phyloP scores from a whole-genome alignment of 2,329 filamentous ascomycete species.

The Diaporthe velutina region DNA sequence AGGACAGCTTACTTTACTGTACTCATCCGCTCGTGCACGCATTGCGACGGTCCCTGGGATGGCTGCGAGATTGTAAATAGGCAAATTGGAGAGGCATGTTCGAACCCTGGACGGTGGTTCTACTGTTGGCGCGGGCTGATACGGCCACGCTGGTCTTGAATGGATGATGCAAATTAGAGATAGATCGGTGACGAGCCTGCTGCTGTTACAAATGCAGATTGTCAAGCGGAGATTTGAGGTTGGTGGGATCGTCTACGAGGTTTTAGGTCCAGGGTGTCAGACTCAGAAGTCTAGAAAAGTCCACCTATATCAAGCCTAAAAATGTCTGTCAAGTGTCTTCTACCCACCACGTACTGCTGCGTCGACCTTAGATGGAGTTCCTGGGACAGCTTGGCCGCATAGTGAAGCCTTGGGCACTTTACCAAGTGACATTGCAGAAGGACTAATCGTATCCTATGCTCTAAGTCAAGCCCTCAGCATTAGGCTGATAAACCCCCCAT shows the following conservation, averaged over 20 bases:
- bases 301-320: too few relatives aligned
- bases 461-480: neutral
- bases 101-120: neutral
- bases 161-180: neutral
- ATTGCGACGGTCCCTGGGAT: neutral
- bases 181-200: constrained; percentile 6
- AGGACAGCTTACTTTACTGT: neutral
- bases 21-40: neutral
- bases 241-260: neutral
- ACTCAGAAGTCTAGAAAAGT: neutral
- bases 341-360: neutral
- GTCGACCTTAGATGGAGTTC: neutral
- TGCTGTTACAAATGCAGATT: neutral
- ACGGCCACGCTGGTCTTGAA: neutral
- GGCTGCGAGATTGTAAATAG: constrained; percentile 31
- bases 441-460: neutral
- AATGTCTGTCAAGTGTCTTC: neutral
- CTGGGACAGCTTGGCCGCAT: too few relatives aligned
- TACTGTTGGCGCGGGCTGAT: neutral
- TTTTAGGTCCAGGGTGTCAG: neutral
- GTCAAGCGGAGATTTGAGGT: neutral
- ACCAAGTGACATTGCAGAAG: neutral
- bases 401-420: neutral
- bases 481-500: neutral
- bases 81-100: constrained; percentile 1